Percentiles rank a stretch among this genome's conserved stretches.
Evolutionary conservation across 2,329 filamentous ascomycete species (phyloP).

Genomic region (Zarea fungicola): DNA sequence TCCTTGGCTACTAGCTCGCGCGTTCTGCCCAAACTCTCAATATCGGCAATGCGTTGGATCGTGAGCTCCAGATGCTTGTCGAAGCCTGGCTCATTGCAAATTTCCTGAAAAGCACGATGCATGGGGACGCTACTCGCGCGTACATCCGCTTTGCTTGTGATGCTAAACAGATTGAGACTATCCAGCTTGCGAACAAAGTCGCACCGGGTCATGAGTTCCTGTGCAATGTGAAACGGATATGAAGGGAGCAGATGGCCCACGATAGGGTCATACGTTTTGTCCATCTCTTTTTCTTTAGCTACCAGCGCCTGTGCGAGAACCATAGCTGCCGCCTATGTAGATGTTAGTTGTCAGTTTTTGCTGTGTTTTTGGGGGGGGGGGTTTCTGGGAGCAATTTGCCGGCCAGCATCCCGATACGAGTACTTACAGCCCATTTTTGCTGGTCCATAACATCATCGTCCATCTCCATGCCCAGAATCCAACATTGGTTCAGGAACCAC

Average conservation of each 20-base stretch:
- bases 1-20: slow-evolving; percentile 94
- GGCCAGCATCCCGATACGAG: background rate
- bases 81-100: slow-evolving; percentile 73
- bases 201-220: slow-evolving; percentile 89
- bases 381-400: too few relatives aligned
- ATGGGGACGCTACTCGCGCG: slow-evolving; percentile 93
- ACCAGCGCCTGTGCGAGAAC: slow-evolving; percentile 86
- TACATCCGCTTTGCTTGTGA: slow-evolving; percentile 80
- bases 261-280: slow-evolving; percentile 60
- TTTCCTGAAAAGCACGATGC: slow-evolving; percentile 84
- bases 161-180: slow-evolving; percentile 91
- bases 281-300: slow-evolving; percentile 65
- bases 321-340: slow-evolving; percentile 74
- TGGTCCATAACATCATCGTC: slow-evolving; percentile 99
- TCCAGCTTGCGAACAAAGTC: slow-evolving; percentile 94
- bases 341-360: background rate
- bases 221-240: slow-evolving; percentile 74
- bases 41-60: slow-evolving; percentile 78
- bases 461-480: slow-evolving; percentile 68
- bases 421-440: slow-evolving; percentile 84
- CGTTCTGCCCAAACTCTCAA: slow-evolving; percentile 90
- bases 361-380: too few relatives aligned
- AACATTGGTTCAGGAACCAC: slow-evolving; percentile 74
- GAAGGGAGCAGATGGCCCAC: slow-evolving; percentile 72
- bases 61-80: slow-evolving; percentile 77